Base-by-base conservation (phyloP, 2,329 filamentous ascomycete genomes). In the Alternaria atra region DNA sequence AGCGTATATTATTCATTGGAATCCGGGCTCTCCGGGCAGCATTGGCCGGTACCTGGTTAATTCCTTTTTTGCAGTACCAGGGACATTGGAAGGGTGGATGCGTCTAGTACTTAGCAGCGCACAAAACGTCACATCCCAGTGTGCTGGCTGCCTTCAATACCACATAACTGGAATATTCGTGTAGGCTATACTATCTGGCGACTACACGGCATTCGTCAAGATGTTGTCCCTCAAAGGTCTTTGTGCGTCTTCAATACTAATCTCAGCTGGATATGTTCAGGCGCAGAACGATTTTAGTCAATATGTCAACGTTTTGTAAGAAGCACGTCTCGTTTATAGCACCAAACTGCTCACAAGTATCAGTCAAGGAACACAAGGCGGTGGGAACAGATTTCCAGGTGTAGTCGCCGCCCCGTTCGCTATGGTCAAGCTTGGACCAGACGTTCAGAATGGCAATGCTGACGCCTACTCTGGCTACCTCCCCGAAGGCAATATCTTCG, bases 391-490 rank as follows among this genome's bases (percentile, higher is more conserved):
- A 56, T 79, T 79, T 48, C 77, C 77, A 2, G 76, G 76, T 2
- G 77, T 77, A 15, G 72, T 77, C 8, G 74, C 75, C 23, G 74
- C 69, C n/a, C 77, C 77, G 10, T 79, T 79, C 57, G 75, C 74
- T 1, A 73, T 77, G 63, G 69, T 73, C 15, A 79, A 79, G 58
- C 64, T 79, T 10, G 77, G 77, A n/a, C 73, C 73, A 5, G 77
- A 79, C 54, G 69, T 77, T 8, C 60, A 70, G 23, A 68, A 61
- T 5, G 74, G 72, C 7, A 72, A 29, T 3, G 67, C 69, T 10
- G 75, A 79, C 51, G 76, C 76, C 1, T 78, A 78, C 61, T 76
- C 74, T 34, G 77, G 76, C 12, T 79, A 78, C 59, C 64, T 77
- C 5, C 61, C 73, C 1, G 47, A 57, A 20, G 75, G 77, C 7